Evolutionary conservation across 2,329 filamentous ascomycete species (phyloP).

Genomic region (Rhynchosporium graminicola): DNA sequence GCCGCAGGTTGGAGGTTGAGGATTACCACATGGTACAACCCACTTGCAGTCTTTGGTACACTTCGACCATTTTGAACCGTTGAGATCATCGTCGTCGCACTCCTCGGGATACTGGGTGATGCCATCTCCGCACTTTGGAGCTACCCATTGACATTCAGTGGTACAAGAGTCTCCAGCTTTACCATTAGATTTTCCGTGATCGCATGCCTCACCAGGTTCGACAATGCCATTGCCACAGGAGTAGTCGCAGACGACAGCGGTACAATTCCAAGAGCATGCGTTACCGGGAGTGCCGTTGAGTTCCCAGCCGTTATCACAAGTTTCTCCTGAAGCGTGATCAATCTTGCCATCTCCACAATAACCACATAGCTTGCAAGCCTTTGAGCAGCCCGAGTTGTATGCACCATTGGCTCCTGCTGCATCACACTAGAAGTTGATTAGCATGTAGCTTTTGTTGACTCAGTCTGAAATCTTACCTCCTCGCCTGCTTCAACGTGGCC

Average conservation of each 20-base stretch:
- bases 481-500: slow-evolving; percentile 10
- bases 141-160: slow-evolving; percentile 16
- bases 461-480: background rate
- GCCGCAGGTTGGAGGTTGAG: slow-evolving; percentile 11
- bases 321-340: slow-evolving; percentile 14
- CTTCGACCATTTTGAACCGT: slow-evolving; percentile 14
- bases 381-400: slow-evolving; percentile 16
- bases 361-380: slow-evolving; percentile 16
- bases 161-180: slow-evolving; percentile 9
- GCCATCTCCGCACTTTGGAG: slow-evolving; percentile 16
- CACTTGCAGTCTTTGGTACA: slow-evolving; percentile 20
- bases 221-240: slow-evolving; percentile 14
- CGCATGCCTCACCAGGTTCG: slow-evolving; percentile 13
- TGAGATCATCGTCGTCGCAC: slow-evolving; percentile 21
- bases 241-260: slow-evolving; percentile 9
- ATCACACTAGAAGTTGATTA: slow-evolving; percentile 15
- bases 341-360: slow-evolving; percentile 17
- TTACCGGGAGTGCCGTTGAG: slow-evolving; percentile 13
- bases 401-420: slow-evolving; percentile 7
- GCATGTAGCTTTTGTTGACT: background rate
- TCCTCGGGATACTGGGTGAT: slow-evolving; percentile 17
- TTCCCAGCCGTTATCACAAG: slow-evolving; percentile 14
- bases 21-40: slow-evolving; percentile 18
- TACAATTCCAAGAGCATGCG: slow-evolving; percentile 17
- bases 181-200: slow-evolving; percentile 14